phyloP scores from a whole-genome alignment of 2,329 filamentous ascomycete genomes.

The Fusarium miscanthi region DNA sequence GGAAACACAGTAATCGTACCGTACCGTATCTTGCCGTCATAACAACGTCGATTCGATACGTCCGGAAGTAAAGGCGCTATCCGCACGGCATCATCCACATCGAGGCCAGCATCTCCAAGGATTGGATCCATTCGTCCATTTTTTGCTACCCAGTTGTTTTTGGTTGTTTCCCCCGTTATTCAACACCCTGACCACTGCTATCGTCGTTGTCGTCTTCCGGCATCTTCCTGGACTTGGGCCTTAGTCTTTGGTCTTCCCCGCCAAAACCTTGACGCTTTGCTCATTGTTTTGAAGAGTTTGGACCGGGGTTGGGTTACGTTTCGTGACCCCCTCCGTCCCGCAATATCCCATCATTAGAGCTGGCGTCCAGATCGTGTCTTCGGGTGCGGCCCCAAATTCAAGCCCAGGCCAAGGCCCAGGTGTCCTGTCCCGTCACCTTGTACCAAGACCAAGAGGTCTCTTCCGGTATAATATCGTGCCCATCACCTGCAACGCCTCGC shows the following conservation, averaged over 20 bases:
- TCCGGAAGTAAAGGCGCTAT: slow-evolving; percentile 22
- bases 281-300: slow-evolving; percentile 24
- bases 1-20: neutral
- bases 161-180: slow-evolving; percentile 16
- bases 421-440: slow-evolving; percentile 38
- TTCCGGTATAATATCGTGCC: slow-evolving; percentile 53
- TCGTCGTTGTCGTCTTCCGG: slow-evolving; percentile 21
- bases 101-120: slow-evolving; percentile 2
- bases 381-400: slow-evolving; percentile 14
- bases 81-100: slow-evolving; percentile 22
- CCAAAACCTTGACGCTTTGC: slow-evolving; percentile 39
- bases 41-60: slow-evolving; percentile 26
- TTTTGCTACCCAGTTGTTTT: slow-evolving; percentile 18
- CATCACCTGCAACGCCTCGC: slow-evolving; percentile 46
- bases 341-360: slow-evolving; percentile 32
- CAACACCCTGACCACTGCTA: neutral
- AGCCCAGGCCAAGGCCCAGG: slow-evolving; percentile 9
- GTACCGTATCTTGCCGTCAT: slow-evolving; percentile 27
- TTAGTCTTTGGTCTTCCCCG: slow-evolving; percentile 18
- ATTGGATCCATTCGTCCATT: slow-evolving; percentile 9
- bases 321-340: slow-evolving; percentile 41
- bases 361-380: slow-evolving; percentile 34
- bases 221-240: slow-evolving; percentile 28
- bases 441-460: slow-evolving; percentile 46
- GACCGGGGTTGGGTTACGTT: slow-evolving; percentile 39